phyloP scores from a whole-genome alignment of 495 filamentous ascomycete species.

The Penicillium longicatenatum region DNA sequence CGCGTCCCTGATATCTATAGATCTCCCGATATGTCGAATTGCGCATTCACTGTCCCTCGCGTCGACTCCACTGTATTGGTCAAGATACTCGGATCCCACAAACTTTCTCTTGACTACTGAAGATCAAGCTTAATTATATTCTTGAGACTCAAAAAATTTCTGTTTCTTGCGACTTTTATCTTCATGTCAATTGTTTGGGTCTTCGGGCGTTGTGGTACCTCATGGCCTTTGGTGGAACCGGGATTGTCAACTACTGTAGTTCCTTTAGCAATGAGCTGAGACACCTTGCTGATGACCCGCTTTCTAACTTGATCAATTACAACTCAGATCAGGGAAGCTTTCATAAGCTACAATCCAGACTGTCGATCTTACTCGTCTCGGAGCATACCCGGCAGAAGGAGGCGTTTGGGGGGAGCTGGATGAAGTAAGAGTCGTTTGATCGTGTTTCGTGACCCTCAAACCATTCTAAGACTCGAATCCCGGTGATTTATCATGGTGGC shows the following conservation, averaged over 20 bases:
- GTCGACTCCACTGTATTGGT: slow-evolving; percentile 1
- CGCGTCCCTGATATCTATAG: slow-evolving; percentile 3
- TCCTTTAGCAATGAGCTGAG: slow-evolving; percentile 27
- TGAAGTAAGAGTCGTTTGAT: slow-evolving; percentile 1
- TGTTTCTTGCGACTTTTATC: not conserved
- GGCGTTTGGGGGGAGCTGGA: not conserved
- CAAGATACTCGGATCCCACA: slow-evolving; percentile 2
- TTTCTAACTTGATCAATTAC: not conserved
- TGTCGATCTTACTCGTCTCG: slow-evolving; percentile 17
- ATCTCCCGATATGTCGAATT: not conserved
- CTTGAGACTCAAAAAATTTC: not conserved
- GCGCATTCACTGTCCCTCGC: not conserved
- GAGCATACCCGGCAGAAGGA: slow-evolving; percentile 13
- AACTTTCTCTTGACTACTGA: slow-evolving; percentile 11
- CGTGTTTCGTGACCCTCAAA: slow-evolving; percentile 9
- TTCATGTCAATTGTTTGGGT: not conserved
- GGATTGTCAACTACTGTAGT: slow-evolving; percentile 13
- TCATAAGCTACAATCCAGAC: slow-evolving; percentile 20
- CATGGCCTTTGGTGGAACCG: slow-evolving; percentile 26
- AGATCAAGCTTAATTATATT: not conserved
- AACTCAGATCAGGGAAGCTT: slow-evolving; percentile 20
- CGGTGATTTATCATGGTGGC: slow-evolving; percentile 36
- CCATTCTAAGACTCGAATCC: slow-evolving; percentile 4
- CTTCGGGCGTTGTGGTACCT: slow-evolving; percentile 25
- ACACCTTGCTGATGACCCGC: slow-evolving; percentile 11